Base-by-base conservation (phyloP, 371 early-diverging fungal genomes). In the Rhizopus stolonifer region DNA sequence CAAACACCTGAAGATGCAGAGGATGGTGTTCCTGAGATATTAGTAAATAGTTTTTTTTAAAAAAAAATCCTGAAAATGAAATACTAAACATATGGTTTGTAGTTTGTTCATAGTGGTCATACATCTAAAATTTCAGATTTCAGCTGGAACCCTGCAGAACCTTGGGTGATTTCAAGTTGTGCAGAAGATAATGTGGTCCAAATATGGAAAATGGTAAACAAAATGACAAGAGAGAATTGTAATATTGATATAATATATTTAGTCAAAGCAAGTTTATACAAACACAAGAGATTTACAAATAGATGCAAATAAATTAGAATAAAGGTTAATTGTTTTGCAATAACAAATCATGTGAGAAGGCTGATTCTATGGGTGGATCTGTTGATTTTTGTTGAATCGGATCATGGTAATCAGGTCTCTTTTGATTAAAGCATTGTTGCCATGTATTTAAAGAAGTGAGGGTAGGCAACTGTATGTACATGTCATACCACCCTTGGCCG, bases 61-160 rank as follows among this genome's bases (percentile, higher is more conserved):
- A 31, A 17, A 24, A 42, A 22, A 14, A 46, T n/a, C n/a, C n/a
- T n/a, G n/a, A 40, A 46, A 48, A 49, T 15, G 42, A 45, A 38
- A 24, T 23, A 6, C 24, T 59, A 59, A 53, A 48, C 34, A 52
- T 19, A 23, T 17, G 8, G 11, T 19, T 15, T 18, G 4, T 60
- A 88, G 88, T 99, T 99, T 82, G 84, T 99, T 39, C 99, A 99
- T 66, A 97, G 97, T 47, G 99, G 99, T 19, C 99, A 99, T 70
- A 99, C 99, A 18, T 91, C 89, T 79, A 87, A 87, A 64, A 93
- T 99, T 29, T 87, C 93, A 29, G 99, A 99, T 69, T 87, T 99
- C 54, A 83, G 87, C 40, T 99, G 99, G 99, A 99, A 98, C 82
- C 90, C 85, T 53, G 84, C 92, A 58, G 94, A 94, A 58, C 93